Base-by-base conservation (phyloP, 192 early-diverging fungal genomes). In the Mortierella hygrophila region DNA sequence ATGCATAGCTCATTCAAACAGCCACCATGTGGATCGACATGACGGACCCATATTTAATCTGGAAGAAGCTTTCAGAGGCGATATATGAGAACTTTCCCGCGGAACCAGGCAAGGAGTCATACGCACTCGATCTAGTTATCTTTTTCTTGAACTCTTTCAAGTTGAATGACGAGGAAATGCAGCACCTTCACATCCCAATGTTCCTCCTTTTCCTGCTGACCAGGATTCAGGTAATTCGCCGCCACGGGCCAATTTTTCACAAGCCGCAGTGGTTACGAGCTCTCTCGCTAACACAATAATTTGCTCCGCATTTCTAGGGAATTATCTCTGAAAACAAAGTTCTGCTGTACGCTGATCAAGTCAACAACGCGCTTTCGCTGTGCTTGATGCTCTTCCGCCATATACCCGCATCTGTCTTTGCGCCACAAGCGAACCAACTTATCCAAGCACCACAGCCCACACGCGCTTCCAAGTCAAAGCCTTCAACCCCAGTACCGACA, bases 21-120 rank as follows among this genome's bases (percentile, higher is more conserved):
- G 95, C 95, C 2, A 95, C 93, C 42, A 97, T 97, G 96, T 96
- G 97, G 88, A 86, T 99, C 37, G 96, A 97, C 76, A 94, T 96
- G 93, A 89, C 97, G n/a, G 95, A 97, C 52, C 96, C 97, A 8
- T 94, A 94, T 72, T 82, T 96, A n/a, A 92, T 96, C 18, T 98
- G 96, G 96, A 92, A 92, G 65, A 93, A 94, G 68, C 83, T 96
- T 8, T 92, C 93, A 21, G 88, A 89, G 44, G 79, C 92, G 21
- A 83, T 95, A 1, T 88, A 92, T 38, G 82, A 89, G 4, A 78
- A 87, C 47, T 90, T 91, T 32, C 89, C 88, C 7, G 80, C 44
- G 5, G 60, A 88, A 26, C 54, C 78, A 69, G 85, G 70, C 38
- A 74, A 88, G 72, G 88, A 85, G 4, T 63, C 84, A 0, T 89